Conservation (phyloP, 139 green algal genomes). For the Coelastrella sp. region DNA sequence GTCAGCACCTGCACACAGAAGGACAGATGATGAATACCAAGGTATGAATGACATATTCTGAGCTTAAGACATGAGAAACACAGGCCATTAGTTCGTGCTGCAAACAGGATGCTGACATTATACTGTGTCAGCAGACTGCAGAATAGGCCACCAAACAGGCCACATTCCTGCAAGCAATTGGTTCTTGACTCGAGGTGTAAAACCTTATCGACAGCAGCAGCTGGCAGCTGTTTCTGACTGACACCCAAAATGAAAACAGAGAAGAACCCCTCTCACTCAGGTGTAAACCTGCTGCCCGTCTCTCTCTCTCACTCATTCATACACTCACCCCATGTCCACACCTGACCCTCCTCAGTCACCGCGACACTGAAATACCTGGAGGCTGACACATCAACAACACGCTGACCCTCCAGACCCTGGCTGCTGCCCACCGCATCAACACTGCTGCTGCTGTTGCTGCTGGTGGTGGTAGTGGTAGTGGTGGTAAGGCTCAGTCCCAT, state of each 20-base stretch:
- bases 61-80: no score
- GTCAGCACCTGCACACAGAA: conserved; percentile 53
- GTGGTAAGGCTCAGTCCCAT: background rate
- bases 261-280: background rate
- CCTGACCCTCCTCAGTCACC: conserved; percentile 58
- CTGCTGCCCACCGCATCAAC: background rate
- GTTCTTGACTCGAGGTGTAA: no score
- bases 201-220: no score
- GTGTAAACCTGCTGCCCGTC: background rate
- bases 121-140: no score
- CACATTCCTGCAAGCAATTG: no score
- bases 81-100: no score
- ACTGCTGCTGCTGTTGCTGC: background rate
- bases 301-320: background rate
- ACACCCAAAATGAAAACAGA: background rate
- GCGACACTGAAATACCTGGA: conserved; percentile 63
- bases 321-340: conserved; percentile 62
- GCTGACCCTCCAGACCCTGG: background rate
- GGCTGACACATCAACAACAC: conserved; percentile 55
- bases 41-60: background rate
- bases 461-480: background rate
- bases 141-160: no score
- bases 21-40: background rate
- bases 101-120: no score
- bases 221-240: no score